Base-by-base conservation (phyloP, 257 asterid species). In the Ballota nigra region DNA sequence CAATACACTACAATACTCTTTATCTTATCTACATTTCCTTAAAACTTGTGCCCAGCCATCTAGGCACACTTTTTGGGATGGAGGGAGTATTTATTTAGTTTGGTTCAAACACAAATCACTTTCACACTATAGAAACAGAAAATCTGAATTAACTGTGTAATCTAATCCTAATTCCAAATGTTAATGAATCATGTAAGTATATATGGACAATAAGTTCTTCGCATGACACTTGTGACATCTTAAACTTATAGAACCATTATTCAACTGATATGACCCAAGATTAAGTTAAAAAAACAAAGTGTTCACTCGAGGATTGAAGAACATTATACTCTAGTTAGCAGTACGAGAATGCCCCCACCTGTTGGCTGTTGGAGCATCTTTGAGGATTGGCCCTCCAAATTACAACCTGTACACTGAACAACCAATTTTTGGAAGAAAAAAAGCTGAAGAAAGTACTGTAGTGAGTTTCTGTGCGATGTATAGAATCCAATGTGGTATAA, bases 401-500 rank as follows among this genome's bases (percentile, higher is more conserved):
- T 66, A 72, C 70, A 57, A 68, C 76, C 70, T 68, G 76, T 61
- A 80, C 55, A 57, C 18, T 40, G 45, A 47, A 49, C 74, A 68
- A 15, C 29, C 33, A 66, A 63, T 24, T 66, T 9, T 18, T 7
- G 36, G 34, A 9, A 62, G 22, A 60, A 18, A 11, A 29, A 67
- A 75, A 23, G 13, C 11, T 23, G 0, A 36, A 43, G 28, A 69
- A 20, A 45, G 23, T 26, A 33, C 61, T 23, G 62, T 5, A 29
- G n/a, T 40, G 16, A 62, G 9, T 1, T 20, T 29, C 1, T 65
- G 57, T 49, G 57, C 62, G 1, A 63, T 47, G 51, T 62, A 53
- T 62, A 74, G 75, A 73, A 80, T 69, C 79, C 72, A 73, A 65
- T 69, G 84, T 24, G 26, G 68, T 59, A 53, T 70, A 53, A 75